Base-by-base conservation (phyloP, 1,284 basidiomycete species). In the Garcileccinum viscosum region DNA sequence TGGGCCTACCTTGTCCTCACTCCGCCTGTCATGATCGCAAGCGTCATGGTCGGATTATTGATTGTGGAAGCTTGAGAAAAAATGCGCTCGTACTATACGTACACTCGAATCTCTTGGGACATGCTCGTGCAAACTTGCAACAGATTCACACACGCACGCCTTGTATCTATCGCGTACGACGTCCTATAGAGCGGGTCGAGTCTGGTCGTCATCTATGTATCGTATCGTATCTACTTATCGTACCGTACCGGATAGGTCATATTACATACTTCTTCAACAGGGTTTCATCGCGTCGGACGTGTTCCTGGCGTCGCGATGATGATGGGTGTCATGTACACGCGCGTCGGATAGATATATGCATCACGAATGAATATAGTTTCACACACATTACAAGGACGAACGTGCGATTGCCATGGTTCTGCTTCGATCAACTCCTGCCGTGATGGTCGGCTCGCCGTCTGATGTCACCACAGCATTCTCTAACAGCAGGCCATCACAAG, bases 1-100 rank as follows among this genome's bases (percentile, higher is more conserved):
- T 94, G 93, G 93, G 85, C 90, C 4, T 95, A 94, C 74, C 93
- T 91, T 76, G 82, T 95, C 32, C 84, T 96, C 66, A 96, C 95
- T 0, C 94, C 95, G 4, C 93, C 93, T 3, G 84, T 92, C 38
- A 94, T 91, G 62, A 90, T 95, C 68, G 76, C 87, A 24, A 93
- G 90, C 76, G 92, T 96, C 61, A 87, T 96, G 62, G 77, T 95
- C 22, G 94, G 93, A 0, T 80, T 96, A 62, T 67, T 89, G 56
- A 76, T 93, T 19, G 83, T 89, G 2, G 88, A 87, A 73, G 73
- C 87, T 33, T 76, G 62, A 62, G 7, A 12, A 5, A 12, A 5
- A 30, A n/a, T 33, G 7, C 19, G 33, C 32, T 32, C 56, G 7
- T 11, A n/a, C n/a, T n/a, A 33, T 58, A 50, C 24, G 27, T 15